Evolutionary conservation across 495 filamentous ascomycete genomes (phyloP), one percentile per base, ranked within the genome.

Genomic region (Antarctomyces pellizariae): DNA sequence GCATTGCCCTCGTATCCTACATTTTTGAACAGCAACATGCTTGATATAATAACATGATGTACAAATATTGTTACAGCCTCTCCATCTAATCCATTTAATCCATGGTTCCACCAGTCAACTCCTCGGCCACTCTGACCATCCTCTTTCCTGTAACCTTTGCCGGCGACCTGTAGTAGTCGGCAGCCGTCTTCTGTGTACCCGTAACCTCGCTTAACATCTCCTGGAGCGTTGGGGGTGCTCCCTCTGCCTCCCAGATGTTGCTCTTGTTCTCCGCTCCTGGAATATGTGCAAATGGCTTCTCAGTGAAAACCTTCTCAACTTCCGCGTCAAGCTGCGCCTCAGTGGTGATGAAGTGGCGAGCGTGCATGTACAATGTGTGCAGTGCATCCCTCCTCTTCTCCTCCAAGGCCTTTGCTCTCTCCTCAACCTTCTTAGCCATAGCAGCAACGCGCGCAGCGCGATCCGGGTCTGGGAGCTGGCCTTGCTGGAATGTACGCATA

Each of bases 51-150:
- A 22, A 11, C 19, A 7, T 22, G 19, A 22, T 22, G 19, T 22
- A 22, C 19, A 22, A 22, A 11, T 7, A 7, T 11, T 22, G 19
- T 7, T 11, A 7, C 7, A 11, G 7, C 19, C 7, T 7, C 19
- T 7, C 11, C 7, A 22, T 22, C 7, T 22, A 11, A 11, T 22
- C 7, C 19, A 22, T 22, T 33, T 28, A 34, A 29, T 41, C 41
- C 45, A 73, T 52, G 54, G 70, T 75, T 31, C 71, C 71, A 20
- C 71, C 71, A 11, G 67, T 75, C 34, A 77, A 48, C 43, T 64
- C 53, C 48, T 77, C 71, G 11, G 56, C 65, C 38, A 77, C 57
- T 45, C 55, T 60, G 52, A 56, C 62, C 36, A 74, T 50, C 46
- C 71, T 59, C 36, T 62, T 48, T 36, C 59, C 54, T 1, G 37